These are phyloP conservation scores for Globisporangium alternatum DNA, from an alignment of 352 stramenopile genomes.

Conservation along the genomic window DNA sequence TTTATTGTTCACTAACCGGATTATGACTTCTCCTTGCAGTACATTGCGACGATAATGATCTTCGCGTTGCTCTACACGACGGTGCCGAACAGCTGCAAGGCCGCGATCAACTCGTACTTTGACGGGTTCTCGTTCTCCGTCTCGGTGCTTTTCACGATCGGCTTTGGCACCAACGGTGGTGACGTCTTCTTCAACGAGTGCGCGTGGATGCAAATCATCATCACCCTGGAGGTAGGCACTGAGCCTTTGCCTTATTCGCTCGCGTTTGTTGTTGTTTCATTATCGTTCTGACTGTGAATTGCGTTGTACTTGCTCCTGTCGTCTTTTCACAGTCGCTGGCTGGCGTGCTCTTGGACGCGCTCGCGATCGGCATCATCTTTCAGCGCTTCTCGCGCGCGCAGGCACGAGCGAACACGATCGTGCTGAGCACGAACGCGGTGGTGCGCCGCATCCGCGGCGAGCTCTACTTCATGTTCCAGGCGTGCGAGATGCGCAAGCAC, in stretches of 20 bases:
- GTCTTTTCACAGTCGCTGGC: slow-evolving; percentile 74
- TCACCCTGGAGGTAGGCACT: slow-evolving; percentile 54
- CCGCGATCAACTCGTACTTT: slow-evolving; percentile 61
- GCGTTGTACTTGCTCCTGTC: background rate
- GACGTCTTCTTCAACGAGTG: slow-evolving; percentile 92
- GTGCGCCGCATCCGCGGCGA: slow-evolving; percentile 87
- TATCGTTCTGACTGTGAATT: background rate
- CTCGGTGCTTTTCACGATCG: slow-evolving; percentile 78
- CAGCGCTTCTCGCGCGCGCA: slow-evolving; percentile 91
- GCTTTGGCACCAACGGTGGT: slow-evolving; percentile 72
- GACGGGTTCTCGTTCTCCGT: slow-evolving; percentile 83
- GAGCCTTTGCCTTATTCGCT: background rate
- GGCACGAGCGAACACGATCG: slow-evolving; percentile 90
- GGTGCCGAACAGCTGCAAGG: slow-evolving; percentile 60
- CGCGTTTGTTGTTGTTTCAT: background rate
- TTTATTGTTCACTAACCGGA: no score
- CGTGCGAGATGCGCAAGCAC: slow-evolving; percentile 90
- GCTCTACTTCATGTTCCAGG: slow-evolving; percentile 94
- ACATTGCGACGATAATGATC: slow-evolving; percentile 57
- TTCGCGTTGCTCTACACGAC: slow-evolving; percentile 80
- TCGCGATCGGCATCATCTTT: slow-evolving; percentile 95
- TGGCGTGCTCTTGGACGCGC: slow-evolving; percentile 89
- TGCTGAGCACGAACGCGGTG: slow-evolving; percentile 92
- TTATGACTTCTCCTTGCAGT: slow-evolving; percentile 27
- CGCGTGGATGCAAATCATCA: slow-evolving; percentile 90